phyloP scores from a whole-genome alignment of 2,329 filamentous ascomycete species.

The Hypoxylon sp. region DNA sequence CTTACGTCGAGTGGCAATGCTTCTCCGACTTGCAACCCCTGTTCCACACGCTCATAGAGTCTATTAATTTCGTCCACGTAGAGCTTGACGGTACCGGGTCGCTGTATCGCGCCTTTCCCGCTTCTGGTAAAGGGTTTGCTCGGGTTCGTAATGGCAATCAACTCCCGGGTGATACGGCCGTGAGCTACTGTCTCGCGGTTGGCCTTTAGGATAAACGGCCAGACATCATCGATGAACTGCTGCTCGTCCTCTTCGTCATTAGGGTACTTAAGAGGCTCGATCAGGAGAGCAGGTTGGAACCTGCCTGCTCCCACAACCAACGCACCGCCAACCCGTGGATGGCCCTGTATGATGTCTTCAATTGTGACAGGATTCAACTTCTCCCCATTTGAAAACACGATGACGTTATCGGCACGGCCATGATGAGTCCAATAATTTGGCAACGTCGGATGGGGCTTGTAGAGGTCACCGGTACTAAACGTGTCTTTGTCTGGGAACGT shows the following conservation, averaged over 20 bases:
- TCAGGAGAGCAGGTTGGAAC: constrained; percentile 61
- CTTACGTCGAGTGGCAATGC: constrained; percentile 49
- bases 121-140: constrained; percentile 58
- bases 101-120: constrained; percentile 60
- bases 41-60: constrained; percentile 51
- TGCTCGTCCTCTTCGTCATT: constrained; percentile 36
- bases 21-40: constrained; percentile 12
- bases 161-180: constrained; percentile 57
- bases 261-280: constrained; percentile 58
- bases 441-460: constrained; percentile 34
- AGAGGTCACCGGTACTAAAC: constrained; percentile 40
- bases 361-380: constrained; percentile 63
- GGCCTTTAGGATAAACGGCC: constrained; percentile 57
- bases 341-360: constrained; percentile 55
- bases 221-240: constrained; percentile 57
- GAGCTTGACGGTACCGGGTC: constrained; percentile 52
- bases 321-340: constrained; percentile 56
- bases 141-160: constrained; percentile 56
- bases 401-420: constrained; percentile 56
- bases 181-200: constrained; percentile 59
- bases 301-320: constrained; percentile 60
- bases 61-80: constrained; percentile 59
- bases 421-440: constrained; percentile 48
- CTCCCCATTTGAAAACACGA: constrained; percentile 63
- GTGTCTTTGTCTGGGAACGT: constrained; percentile 33